Evolutionary conservation across 164 flowering plant species (phyloP).

Genomic region (Cinnamomum chago): DNA sequence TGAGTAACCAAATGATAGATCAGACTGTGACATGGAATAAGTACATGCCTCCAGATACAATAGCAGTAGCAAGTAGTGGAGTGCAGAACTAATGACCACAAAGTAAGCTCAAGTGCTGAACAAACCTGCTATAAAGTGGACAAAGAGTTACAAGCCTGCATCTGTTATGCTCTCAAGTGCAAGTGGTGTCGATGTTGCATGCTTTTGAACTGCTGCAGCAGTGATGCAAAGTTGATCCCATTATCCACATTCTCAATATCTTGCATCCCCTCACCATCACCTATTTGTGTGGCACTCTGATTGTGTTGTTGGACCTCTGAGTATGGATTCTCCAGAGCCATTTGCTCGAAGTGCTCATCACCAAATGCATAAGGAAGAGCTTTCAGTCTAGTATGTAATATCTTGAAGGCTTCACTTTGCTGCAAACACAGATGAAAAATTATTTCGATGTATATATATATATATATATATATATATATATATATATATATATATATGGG

Average conservation of each 20-base stretch:
- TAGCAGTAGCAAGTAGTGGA: background rate
- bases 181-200: slow-evolving; percentile 72
- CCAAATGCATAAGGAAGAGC: slow-evolving; percentile 67
- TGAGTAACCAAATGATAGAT: background rate
- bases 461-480: background rate
- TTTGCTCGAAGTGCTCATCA: slow-evolving; percentile 41
- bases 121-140: slow-evolving; percentile 36
- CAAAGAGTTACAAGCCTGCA: slow-evolving; percentile 37
- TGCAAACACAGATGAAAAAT: slow-evolving; percentile 28
- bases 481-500: background rate
- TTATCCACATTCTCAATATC: slow-evolving; percentile 38
- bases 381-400: slow-evolving; percentile 68
- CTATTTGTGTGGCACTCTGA: slow-evolving; percentile 28
- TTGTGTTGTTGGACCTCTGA: slow-evolving; percentile 18
- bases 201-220: slow-evolving; percentile 70
- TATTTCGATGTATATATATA: background rate
- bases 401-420: slow-evolving; percentile 98
- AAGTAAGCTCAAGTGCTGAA: background rate
- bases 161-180: slow-evolving; percentile 39
- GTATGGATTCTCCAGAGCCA: slow-evolving; percentile 23
- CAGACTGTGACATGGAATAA: background rate
- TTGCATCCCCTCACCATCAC: slow-evolving; percentile 49
- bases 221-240: slow-evolving; percentile 62
- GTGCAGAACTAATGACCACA: background rate
- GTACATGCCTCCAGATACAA: slow-evolving; percentile 2